Evolutionary conservation across 2,329 filamentous ascomycete species (phyloP).

Genomic region (Pestalotiopsis sp.): DNA sequence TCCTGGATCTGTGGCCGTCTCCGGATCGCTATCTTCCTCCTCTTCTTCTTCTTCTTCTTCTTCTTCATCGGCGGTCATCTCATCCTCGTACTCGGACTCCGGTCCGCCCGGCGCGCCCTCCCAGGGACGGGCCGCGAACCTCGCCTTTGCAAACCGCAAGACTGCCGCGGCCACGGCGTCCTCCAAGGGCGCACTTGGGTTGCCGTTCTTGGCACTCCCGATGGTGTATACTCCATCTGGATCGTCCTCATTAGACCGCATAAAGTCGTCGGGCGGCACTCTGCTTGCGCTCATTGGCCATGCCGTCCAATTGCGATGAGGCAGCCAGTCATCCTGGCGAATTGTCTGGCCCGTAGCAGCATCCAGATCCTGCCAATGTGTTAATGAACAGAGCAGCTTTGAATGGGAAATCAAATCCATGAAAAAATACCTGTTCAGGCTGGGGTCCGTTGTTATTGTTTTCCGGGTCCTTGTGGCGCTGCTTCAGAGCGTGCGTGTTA

Average conservation of each 20-base stretch:
- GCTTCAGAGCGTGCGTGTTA: constrained; percentile 73
- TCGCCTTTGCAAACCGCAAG: constrained; percentile 68
- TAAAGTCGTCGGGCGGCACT: constrained; percentile 62
- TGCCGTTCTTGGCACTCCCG: constrained; percentile 41
- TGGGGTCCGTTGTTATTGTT: constrained; percentile 18
- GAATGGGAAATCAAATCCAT: background rate
- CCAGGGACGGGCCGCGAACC: constrained; percentile 49
- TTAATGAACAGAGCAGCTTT: background rate
- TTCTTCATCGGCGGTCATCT: constrained; percentile 15
- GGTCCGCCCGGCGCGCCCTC: constrained; percentile 20
- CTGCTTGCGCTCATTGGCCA: constrained; percentile 73
- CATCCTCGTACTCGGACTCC: constrained; percentile 16
- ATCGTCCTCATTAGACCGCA: constrained; percentile 43
- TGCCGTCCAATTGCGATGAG: constrained; percentile 72
- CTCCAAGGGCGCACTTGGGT: constrained; percentile 65
- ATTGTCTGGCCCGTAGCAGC: constrained; percentile 27
- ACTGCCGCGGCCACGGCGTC: constrained; percentile 71
- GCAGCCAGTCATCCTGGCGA: constrained; percentile 44
- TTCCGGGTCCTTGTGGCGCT: constrained; percentile 30
- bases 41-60: constrained; percentile 19
- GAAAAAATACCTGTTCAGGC: constrained; percentile 30
- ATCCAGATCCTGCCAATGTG: constrained; percentile 38
- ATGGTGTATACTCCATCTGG: constrained; percentile 55
- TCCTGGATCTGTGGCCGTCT: constrained; percentile 6
- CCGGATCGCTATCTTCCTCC: constrained; percentile 16